Conservation (phyloP, 2,329 filamentous ascomycete species). For the Iodosphaeria phyllophila region DNA sequence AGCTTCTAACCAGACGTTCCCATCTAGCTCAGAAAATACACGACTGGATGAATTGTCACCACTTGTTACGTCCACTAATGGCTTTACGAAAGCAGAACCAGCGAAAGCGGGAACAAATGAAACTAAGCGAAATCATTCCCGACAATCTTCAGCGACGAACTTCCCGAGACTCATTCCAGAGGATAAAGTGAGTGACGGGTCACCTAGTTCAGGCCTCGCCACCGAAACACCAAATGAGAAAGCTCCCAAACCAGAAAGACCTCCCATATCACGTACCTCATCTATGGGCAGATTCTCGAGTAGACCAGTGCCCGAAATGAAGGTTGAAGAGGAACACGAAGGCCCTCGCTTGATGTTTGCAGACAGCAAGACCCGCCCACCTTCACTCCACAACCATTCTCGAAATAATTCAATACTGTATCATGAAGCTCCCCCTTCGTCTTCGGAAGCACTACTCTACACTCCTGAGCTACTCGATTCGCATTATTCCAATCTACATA, state of each 20-base stretch:
- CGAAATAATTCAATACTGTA: conserved; percentile 18
- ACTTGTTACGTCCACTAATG: conserved; percentile 2
- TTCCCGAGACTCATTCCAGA: conserved; percentile 59
- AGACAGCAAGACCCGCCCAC: conserved; percentile 18
- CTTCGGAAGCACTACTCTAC: conserved; percentile 19
- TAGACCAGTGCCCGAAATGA: conserved; percentile 41
- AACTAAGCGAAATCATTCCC: no score
- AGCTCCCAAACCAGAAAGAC: conserved; percentile 14
- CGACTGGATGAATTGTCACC: no score
- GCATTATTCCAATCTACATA: conserved; percentile 15
- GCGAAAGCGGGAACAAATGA: no score
- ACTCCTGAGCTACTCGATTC: conserved; percentile 25
- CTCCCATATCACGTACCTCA: conserved; percentile 22
- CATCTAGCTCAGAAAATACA: no score
- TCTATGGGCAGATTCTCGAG: conserved; percentile 42
- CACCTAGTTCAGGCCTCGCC: no score
- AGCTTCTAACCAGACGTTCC: no score
- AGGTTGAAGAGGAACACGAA: conserved; percentile 33
- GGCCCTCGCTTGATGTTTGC: conserved; percentile 49
- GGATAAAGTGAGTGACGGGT: conserved; percentile 42
- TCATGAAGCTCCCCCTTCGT: conserved; percentile 8
- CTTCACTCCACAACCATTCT: conserved; percentile 15
- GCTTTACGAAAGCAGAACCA: no score
- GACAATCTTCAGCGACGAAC: conserved; percentile 34
- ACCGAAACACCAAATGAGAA: no score